These are phyloP conservation scores for Capsicum pubescens DNA, from an alignment of 257 asterid species.

Conservation along the genomic window DNA sequence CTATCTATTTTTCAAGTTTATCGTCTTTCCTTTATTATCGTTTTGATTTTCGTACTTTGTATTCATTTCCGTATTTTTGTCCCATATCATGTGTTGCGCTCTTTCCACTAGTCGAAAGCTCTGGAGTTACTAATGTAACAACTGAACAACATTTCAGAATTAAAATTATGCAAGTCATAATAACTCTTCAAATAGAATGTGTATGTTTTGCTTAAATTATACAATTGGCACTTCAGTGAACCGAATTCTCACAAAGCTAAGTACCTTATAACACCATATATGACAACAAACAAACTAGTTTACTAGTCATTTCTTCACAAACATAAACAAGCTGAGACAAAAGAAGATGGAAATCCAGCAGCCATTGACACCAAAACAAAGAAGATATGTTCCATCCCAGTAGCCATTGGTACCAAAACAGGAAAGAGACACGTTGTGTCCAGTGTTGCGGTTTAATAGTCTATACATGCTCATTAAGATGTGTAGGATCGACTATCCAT, in stretches of 20 bases:
- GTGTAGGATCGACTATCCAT: background rate
- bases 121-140: background rate
- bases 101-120: background rate
- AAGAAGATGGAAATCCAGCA: background rate
- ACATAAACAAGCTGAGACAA: background rate
- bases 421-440: background rate
- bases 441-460: background rate
- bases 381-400: background rate
- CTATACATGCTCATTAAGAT: background rate
- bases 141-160: background rate
- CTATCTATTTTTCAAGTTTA: too few relatives aligned
- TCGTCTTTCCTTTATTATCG: too few relatives aligned
- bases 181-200: background rate
- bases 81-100: background rate
- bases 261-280: background rate
- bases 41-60: too few relatives aligned
- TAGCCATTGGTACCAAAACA: background rate
- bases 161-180: background rate
- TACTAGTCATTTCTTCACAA: background rate
- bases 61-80: too few relatives aligned
- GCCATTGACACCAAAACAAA: background rate
- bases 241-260: background rate
- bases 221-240: background rate
- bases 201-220: background rate
- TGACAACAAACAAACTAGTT: background rate